Percentiles rank a stretch among this genome's conserved stretches.
phyloP scores from a whole-genome alignment of 176 grass and related monocot species.

The Themeda triandra region DNA sequence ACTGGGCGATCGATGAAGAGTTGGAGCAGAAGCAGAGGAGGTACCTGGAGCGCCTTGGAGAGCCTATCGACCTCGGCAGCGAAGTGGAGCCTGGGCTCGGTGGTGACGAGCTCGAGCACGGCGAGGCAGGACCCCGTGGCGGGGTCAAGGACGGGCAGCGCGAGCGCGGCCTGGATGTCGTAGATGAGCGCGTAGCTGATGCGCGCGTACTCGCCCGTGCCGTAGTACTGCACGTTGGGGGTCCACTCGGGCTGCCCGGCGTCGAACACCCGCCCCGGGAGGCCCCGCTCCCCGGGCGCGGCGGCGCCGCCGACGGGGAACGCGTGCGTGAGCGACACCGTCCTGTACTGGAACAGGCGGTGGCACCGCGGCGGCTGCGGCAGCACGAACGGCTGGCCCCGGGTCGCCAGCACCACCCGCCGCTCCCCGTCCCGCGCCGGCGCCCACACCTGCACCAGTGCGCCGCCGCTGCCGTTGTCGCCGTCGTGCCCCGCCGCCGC shows the following conservation, averaged over 20 bases:
- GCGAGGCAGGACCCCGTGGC: slow-evolving; percentile 42
- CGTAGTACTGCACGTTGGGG: slow-evolving; percentile 91
- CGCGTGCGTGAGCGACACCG: slow-evolving; percentile 57
- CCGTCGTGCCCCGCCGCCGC: background rate
- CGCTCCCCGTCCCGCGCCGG: slow-evolving; percentile 63
- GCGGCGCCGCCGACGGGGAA: slow-evolving; percentile 66
- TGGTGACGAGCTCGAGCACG: slow-evolving; percentile 87
- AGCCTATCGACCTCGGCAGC: slow-evolving; percentile 62
- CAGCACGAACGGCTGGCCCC: slow-evolving; percentile 82
- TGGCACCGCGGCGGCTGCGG: slow-evolving; percentile 42
- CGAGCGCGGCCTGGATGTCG: slow-evolving; percentile 80
- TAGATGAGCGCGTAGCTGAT: slow-evolving; percentile 85
- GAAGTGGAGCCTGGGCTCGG: slow-evolving; percentile 51
- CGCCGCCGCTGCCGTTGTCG: background rate
- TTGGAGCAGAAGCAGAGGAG: background rate
- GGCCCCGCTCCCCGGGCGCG: slow-evolving; percentile 40
- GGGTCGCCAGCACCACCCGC: slow-evolving; percentile 71
- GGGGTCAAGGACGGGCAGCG: slow-evolving; percentile 73
- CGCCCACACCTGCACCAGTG: slow-evolving; percentile 89
- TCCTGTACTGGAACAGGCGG: slow-evolving; percentile 75
- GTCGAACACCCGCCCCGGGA: slow-evolving; percentile 76
- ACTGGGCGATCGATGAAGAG: background rate
- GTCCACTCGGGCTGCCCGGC: slow-evolving; percentile 85
- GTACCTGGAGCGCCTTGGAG: slow-evolving; percentile 87
- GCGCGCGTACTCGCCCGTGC: slow-evolving; percentile 84